Percentiles rank a stretch among this genome's conserved stretches.
phyloP scores from a whole-genome alignment of 768 basidiomycete species.

The Pleurotus pulmonarius region DNA sequence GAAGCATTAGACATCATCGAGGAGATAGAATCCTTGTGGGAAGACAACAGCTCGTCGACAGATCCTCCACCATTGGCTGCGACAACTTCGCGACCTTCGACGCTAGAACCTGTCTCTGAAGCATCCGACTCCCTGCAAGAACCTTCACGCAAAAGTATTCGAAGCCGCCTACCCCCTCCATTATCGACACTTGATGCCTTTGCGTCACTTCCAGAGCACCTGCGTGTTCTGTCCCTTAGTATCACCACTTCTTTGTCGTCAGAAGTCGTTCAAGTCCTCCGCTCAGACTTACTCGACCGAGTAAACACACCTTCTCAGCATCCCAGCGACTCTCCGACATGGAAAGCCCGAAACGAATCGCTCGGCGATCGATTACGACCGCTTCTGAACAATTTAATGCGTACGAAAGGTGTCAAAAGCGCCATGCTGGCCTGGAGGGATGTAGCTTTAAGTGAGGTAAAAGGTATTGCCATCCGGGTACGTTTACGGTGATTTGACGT shows the following conservation, averaged over 20 bases:
- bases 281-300: constrained; percentile 60
- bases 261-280: constrained; percentile 72
- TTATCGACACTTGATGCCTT: constrained; percentile 73
- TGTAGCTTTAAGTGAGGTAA: constrained; percentile 59
- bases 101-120: constrained; percentile 12
- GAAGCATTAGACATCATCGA: constrained; percentile 78
- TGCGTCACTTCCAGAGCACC: constrained; percentile 66
- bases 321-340: constrained; percentile 10
- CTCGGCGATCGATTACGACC: constrained; percentile 68
- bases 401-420: constrained; percentile 69
- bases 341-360: constrained; percentile 32
- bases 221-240: constrained; percentile 68
- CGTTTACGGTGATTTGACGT: constrained; percentile 17
- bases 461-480: constrained; percentile 56
- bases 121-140: constrained; percentile 11
- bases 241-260: constrained; percentile 74
- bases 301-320: constrained; percentile 24
- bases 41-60: constrained; percentile 15
- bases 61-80: constrained; percentile 2
- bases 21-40: constrained; percentile 59
- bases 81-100: constrained; percentile 8
- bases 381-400: constrained; percentile 69
- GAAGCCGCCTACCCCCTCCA: constrained; percentile 37
- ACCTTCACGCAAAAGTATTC: constrained; percentile 14
- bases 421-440: constrained; percentile 69